Evolutionary conservation across 805 yeast species (phyloP), one percentile per base, ranked within the genome.

Genomic region (Candida loeiensis): DNA sequence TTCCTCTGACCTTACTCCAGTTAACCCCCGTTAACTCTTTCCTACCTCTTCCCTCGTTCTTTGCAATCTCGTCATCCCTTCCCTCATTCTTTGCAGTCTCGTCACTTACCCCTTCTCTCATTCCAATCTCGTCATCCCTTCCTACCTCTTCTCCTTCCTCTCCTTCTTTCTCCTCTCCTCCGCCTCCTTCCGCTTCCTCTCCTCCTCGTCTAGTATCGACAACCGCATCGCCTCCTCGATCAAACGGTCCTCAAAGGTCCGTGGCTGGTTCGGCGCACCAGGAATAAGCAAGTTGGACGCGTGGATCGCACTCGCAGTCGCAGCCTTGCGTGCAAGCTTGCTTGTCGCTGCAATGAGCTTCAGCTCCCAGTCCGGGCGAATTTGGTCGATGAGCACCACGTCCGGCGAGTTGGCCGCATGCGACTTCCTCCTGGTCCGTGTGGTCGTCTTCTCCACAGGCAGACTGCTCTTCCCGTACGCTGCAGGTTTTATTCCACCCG

Each of bases 291-390:
- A 73, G 41, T 89, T 88, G 9, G 95, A 80, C 2, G 95, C 90
- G 61, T 91, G 98, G 28, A 91, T 77, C 0, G 96, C 96, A 24
- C 87, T 86, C 0, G 98, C 98, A 11, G 95, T 87, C 0, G 97
- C 97, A 0, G 96, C 82, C 53, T 88, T 75, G 43, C 95, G 75
- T 0, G 95, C 96, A 25, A 88, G 64, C 48, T 81, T 81, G 43
- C 81, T 74, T 37, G 90, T 75, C 4, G 96, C 95, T 37, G 77
- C 71, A 6, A 73, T 69, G 35, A 91, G 72, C 47, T 80, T 84
- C 14, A 71, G 63, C 52, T 86, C 89, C 99, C 99, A 91, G 55
- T 87, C 96, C 1, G 99, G 98, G 37, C 97, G 73, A 30, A 91
- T 85, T 46, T 61, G 64, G 62, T 91, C 99, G 7, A 88, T 78